These are phyloP conservation scores for Trematosphaeria pertusa DNA, from an alignment of 2,329 filamentous ascomycete genomes.

Conservation along the genomic window DNA sequence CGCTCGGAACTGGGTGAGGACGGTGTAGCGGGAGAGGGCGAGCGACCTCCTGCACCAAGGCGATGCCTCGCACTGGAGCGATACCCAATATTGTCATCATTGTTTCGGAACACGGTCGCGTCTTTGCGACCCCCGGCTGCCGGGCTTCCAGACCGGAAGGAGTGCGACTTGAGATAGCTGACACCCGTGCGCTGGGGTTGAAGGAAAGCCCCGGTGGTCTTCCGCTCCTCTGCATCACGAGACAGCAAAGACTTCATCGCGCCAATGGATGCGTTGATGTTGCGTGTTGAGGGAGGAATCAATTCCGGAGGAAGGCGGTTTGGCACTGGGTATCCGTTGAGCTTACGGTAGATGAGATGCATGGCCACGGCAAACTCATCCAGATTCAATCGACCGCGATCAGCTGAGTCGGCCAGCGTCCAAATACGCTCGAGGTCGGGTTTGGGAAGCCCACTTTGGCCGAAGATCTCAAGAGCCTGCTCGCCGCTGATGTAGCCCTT, in stretches of 20 bases:
- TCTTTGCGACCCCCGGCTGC: conserved; percentile 77
- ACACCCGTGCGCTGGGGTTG: conserved; percentile 97
- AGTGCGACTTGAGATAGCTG: conserved; percentile 95
- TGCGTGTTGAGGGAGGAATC: conserved; percentile 91
- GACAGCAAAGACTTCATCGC: conserved; percentile 89
- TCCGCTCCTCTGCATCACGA: conserved; percentile 87
- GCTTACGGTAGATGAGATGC: conserved; percentile 97
- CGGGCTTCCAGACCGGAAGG: conserved; percentile 74
- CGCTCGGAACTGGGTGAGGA: conserved; percentile 61
- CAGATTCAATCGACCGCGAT: conserved; percentile 91
- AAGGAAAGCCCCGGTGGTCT: conserved; percentile 86
- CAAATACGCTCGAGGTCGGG: conserved; percentile 89
- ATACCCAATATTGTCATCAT: conserved; percentile 89
- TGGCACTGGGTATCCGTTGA: conserved; percentile 94
- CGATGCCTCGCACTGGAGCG: conserved; percentile 91
- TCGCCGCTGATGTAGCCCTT: conserved; percentile 93
- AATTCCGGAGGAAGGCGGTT: conserved; percentile 88
- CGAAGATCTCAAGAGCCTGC: conserved; percentile 95
- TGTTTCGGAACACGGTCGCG: conserved; percentile 95
- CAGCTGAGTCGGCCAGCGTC: conserved; percentile 92
- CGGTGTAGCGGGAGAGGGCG: conserved; percentile 77
- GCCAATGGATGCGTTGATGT: conserved; percentile 90
- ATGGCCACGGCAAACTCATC: conserved; percentile 98
- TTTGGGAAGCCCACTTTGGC: conserved; percentile 92
- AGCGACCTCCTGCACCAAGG: conserved; percentile 70